Base-by-base conservation (phyloP, 768 basidiomycete genomes). In the Tulasnella sp. region DNA sequence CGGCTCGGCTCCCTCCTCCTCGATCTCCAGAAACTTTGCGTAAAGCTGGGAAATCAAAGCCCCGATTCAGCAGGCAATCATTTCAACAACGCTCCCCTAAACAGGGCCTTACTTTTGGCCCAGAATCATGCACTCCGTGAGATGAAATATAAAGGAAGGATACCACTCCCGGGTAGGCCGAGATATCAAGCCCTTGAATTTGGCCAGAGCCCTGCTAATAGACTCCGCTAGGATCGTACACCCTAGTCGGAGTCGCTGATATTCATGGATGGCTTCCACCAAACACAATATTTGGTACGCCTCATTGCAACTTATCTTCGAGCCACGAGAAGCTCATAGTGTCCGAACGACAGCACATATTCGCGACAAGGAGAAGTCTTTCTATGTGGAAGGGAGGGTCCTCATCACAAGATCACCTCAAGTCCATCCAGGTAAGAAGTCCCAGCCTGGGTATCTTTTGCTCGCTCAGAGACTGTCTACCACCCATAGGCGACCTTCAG, bases 351-450 rank as follows among this genome's bases (percentile, higher is more conserved):
- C 64, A 77, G 87, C 84, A 1, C 89, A 86, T 74, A 79, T 88
- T 59, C 59, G 72, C 14, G 34, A 68, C 16, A 7, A 37, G 16
- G 74, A 75, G 19, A 72, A 72, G 16, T 74, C 78, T 0, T 77
- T 79, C 4, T 89, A 85, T 76, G 81, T 90, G 1, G 80, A 85
- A 73, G 89, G 90, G 0, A 81, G 78, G 1, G 80, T 86, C 4
- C 75, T 88, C 44, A 82, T 90, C 41, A 88, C 87, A 5, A 83
- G 89, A 14, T 89, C 87, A 2, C 89, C 89, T 0, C 85, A 84
- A 0, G 89, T 89, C 35, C 89, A 89, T 75, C 89, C 89, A 5
- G 89, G 88, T 1, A 88, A 89, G n/a, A n/a, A n/a, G n/a, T n/a
- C n/a, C 34, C 0, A n/a, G 3, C 11, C 29, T 64, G 2, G 9